Evolutionary conservation across 139 green algal genomes (phyloP), one percentile per base, ranked within the genome.

Genomic region (Micromonas pusilla): DNA sequence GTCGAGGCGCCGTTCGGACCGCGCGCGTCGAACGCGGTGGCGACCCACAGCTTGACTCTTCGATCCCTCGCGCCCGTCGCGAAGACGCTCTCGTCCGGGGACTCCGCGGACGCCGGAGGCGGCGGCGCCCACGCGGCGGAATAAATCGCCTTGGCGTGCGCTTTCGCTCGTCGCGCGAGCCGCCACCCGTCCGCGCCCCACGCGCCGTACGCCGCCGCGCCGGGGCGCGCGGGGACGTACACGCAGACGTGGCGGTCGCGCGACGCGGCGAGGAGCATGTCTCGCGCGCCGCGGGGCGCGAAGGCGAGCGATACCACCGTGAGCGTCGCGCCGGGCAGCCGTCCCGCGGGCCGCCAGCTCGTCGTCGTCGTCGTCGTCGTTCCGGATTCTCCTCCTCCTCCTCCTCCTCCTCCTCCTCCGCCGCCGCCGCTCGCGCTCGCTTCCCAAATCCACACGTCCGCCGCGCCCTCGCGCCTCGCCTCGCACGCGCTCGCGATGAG

Each of bases 241-340:
- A 93, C 21, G 32, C 72, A 77, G 39, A 87, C 87, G 34, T 80
- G 85, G 31, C 91, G 80, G 79, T 95, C 91, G 13, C 91, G 79
- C 16, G 81, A 88, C 9, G 73, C 91, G 6, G 89, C 88, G 20
- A 93, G 79, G 37, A 96, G 84, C 28, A 74, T 79, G 32, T 63
- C 36, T 2, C 90, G 89, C 0, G 36, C 68, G 37, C 20, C 25
- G 25, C 23, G 16, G 4, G 26, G 26, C 34, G 88, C 92, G 83
- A 96, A 98, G 39, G 85, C 84, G 67, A 98, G 82, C 85, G 96
- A 89, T 3, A 93, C 97, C 1, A 97, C 91, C 0, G 95, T 97
- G 31, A 98, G 85, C 5, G 85, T 91, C 87, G 98, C 94, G 0
- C 85, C 90, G 23, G 82, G 68, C 66, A 91, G 81, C 70, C 79